Evolutionary conservation across 345 rosid genomes (phyloP).

Genomic region (Eutrema yunnanense): DNA sequence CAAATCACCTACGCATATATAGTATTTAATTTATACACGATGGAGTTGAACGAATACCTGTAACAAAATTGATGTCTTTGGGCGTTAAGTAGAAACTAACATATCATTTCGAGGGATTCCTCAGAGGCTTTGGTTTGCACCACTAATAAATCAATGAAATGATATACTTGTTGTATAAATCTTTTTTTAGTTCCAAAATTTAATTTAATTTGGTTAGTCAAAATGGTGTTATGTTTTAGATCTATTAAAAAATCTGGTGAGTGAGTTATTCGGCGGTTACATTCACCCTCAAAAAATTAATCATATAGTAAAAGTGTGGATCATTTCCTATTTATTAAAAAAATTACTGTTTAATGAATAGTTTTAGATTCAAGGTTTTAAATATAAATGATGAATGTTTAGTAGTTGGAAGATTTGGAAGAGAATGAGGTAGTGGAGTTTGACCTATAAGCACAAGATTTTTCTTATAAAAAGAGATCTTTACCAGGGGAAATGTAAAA

Average conservation of each 20-base stretch:
- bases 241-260: no score
- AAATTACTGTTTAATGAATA: background rate
- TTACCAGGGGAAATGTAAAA: background rate
- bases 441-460: slow-evolving; percentile 23
- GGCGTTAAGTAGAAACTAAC: background rate
- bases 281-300: no score
- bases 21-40: background rate
- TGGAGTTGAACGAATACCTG: background rate
- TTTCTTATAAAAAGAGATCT: slow-evolving; percentile 2
- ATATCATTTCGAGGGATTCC: background rate
- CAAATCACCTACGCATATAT: background rate
- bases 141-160: background rate
- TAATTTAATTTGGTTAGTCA: no score
- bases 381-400: background rate
- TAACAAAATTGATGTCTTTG: background rate
- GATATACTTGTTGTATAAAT: background rate
- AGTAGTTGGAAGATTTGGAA: slow-evolving; percentile 4
- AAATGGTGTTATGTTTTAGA: no score
- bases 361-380: background rate
- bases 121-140: background rate
- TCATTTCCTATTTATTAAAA: no score
- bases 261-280: no score
- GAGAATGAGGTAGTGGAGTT: slow-evolving; percentile 23
- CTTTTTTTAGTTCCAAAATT: background rate
- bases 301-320: no score